A percentile compares a stretch with the other conserved stretches of the same genome.
Evolutionary conservation across 371 early-diverging fungal genomes (phyloP).

Genomic region (Mucor mucedo): DNA sequence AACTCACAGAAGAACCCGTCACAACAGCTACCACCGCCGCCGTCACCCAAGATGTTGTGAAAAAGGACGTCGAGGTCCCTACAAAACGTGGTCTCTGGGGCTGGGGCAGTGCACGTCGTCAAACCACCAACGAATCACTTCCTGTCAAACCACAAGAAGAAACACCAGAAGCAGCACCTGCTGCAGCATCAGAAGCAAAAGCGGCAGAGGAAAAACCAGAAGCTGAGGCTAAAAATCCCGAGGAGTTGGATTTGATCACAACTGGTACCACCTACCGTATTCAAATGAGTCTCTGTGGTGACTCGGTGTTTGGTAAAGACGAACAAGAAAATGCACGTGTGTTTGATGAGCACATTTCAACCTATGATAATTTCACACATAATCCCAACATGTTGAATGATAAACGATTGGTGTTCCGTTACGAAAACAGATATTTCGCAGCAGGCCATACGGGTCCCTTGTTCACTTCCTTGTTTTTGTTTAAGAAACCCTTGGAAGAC

Average conservation of each 20-base stretch:
- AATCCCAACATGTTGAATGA: slow-evolving; percentile 72
- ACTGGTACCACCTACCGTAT: slow-evolving; percentile 45
- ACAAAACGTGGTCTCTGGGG: slow-evolving; percentile 28
- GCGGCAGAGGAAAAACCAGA: not conserved
- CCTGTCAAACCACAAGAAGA: no score
- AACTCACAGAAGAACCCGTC: no score
- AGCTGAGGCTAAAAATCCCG: slow-evolving; percentile 14
- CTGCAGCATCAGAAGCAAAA: slow-evolving; percentile 19
- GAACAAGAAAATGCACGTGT: slow-evolving; percentile 56
- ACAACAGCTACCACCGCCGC: no score
- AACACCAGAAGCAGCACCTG: not conserved
- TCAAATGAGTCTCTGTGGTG: slow-evolving; percentile 62
- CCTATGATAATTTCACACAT: slow-evolving; percentile 66
- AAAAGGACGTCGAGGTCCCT: not conserved
- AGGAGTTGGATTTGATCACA: slow-evolving; percentile 9
- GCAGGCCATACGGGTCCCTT: slow-evolving; percentile 53
- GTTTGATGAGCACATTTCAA: slow-evolving; percentile 63
- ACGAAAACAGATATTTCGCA: slow-evolving; percentile 60
- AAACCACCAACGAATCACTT: slow-evolving; percentile 14
- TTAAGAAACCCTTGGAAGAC: slow-evolving; percentile 35
- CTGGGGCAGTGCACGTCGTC: slow-evolving; percentile 36
- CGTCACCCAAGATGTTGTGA: no score
- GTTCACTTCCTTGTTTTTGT: slow-evolving; percentile 58
- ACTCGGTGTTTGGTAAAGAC: slow-evolving; percentile 42
- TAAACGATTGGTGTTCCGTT: slow-evolving; percentile 68